Evolutionary conservation across 1,284 basidiomycete genomes (phyloP), one percentile per base, ranked within the genome.

Genomic region (Pyrrhoderma noxium): DNA sequence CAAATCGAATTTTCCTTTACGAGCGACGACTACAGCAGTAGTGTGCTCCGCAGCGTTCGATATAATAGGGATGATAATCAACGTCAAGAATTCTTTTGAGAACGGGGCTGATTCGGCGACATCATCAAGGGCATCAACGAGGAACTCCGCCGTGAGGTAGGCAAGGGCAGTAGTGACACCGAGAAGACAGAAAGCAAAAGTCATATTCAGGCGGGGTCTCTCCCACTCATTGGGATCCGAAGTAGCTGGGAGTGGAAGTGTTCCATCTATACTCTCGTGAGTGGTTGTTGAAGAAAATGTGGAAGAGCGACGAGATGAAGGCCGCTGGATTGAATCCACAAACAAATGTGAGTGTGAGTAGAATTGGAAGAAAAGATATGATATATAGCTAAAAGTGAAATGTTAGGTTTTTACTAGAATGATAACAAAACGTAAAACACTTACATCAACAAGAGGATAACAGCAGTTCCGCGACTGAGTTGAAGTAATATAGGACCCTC

Each of bases 1-100:
- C 45, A 76, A 62, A 65, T 76, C 71, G 63, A 78, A 70, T 62
- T 75, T 70, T 54, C 74, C 67, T 64, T 83, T 83, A 55, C 73
- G 67, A 0, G 81, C 80, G 16, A 85, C 81, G 5, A 79, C 76
- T 51, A 85, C 80, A 13, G 80, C 80, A 0, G 81, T 81, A 45
- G 77, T 72, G 60, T 83, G 80, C 63, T 85, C 82, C 3, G 80
- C 80, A 1, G 79, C 77, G 59, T 85, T 86, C 49, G 78, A 76
- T 53, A 82, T 76, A 44, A 82, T 69, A 3, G 84, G 85, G 3
- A 88, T 72, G 31, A 87, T 66, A 60, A 88, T 84, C 18, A 85
- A 65, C 3, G 77, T 80, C 52, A 84, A 72, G 66, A 79, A 84
- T 58, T 82, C 77, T 54, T 76, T 72, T 48, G 73, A 71, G 54